Percentiles rank a stretch among this genome's conserved stretches.
Conservation (phyloP, 805 yeast species). For the Candida glaebosa region DNA sequence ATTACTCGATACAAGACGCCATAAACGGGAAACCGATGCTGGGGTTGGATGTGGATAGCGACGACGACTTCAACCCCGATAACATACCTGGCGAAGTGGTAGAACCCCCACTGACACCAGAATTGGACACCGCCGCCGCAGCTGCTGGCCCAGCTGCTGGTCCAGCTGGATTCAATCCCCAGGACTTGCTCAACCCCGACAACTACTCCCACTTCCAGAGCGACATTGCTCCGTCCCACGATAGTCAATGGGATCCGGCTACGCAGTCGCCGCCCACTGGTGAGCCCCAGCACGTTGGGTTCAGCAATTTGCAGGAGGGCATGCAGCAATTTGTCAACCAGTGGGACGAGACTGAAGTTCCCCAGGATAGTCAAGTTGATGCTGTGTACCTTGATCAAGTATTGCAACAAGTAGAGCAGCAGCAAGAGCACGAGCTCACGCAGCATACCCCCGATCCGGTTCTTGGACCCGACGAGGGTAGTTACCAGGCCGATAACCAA, state of each 20-base stretch:
- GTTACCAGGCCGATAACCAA: neutral
- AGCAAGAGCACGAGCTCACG: neutral
- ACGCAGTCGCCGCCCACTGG: slow-evolving; percentile 38
- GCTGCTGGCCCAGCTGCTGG: neutral
- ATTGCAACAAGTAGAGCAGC: neutral
- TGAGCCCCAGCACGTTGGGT: neutral
- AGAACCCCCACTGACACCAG: slow-evolving; percentile 2
- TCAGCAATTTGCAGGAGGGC: slow-evolving; percentile 11
- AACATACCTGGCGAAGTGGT: neutral
- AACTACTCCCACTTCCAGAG: slow-evolving; percentile 23
- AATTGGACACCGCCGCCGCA: neutral
- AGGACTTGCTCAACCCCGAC: slow-evolving; percentile 27
- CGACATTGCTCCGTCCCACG: slow-evolving; percentile 12
- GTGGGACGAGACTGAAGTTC: slow-evolving; percentile 25
- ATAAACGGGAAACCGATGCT: slow-evolving; percentile 6
- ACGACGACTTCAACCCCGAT: neutral
- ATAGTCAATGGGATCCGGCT: slow-evolving; percentile 44
- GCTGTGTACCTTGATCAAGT: neutral
- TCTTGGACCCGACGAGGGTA: neutral
- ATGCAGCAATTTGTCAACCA: slow-evolving; percentile 17
- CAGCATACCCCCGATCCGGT: neutral
- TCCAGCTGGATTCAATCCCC: slow-evolving; percentile 10
- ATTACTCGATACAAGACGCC: slow-evolving; percentile 19
- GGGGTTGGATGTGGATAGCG: neutral
- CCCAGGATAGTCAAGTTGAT: neutral